These are phyloP conservation scores for Dryas drummondii DNA, from an alignment of 306 rosid species.

Conservation along the genomic window DNA sequence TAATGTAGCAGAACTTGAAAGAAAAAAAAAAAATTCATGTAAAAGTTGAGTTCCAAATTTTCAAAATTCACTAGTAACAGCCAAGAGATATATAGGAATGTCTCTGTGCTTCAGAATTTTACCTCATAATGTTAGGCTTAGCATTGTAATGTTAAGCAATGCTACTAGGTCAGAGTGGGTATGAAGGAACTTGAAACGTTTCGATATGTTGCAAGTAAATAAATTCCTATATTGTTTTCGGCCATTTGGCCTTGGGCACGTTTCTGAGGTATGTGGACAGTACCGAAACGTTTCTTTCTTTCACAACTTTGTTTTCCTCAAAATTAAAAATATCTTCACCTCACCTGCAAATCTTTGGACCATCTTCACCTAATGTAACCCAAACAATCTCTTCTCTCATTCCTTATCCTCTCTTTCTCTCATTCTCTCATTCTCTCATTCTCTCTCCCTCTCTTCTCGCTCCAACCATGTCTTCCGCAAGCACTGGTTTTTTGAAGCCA, in stretches of 20 bases:
- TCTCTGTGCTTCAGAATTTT: too few species aligned
- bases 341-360: conserved; percentile 26
- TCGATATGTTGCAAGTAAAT: too few species aligned
- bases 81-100: too few species aligned
- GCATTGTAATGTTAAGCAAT: too few species aligned
- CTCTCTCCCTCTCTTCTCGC: conserved; percentile 8
- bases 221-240: too few species aligned
- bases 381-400: conserved; percentile 13
- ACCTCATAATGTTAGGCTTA: too few species aligned
- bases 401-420: conserved; percentile 24
- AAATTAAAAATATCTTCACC: conserved; percentile 16
- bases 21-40: too few species aligned
- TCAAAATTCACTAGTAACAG: too few species aligned
- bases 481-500: conserved; percentile 24
- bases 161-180: too few species aligned
- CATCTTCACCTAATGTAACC: conserved; percentile 15
- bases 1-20: too few species aligned
- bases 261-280: neutral
- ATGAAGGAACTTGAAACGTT: too few species aligned
- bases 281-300: neutral
- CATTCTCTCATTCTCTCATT: conserved; percentile 26
- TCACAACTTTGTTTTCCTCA: neutral
- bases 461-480: conserved; percentile 32
- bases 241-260: neutral
- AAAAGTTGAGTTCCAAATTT: too few species aligned